A percentile compares a stretch with the other conserved stretches of the same genome.
phyloP scores from a whole-genome alignment of 257 asterid genomes.

The Solanum appendiculatum region DNA sequence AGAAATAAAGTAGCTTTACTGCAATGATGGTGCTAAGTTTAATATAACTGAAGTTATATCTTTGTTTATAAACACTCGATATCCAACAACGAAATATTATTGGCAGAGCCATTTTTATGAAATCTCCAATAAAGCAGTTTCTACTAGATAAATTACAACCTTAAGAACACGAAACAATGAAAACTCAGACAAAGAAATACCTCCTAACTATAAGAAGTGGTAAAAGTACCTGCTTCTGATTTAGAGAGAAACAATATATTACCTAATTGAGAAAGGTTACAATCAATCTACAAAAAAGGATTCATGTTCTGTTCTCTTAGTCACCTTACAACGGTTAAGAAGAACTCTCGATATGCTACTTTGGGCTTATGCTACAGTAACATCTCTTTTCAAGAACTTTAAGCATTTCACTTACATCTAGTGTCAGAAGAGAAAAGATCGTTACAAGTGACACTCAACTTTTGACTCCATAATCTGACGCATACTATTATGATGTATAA shows the following conservation, averaged over 20 bases:
- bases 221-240: not conserved
- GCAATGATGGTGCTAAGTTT: not conserved
- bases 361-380: not conserved
- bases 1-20: not conserved
- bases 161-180: not conserved
- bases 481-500: not conserved
- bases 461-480: not conserved
- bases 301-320: not conserved
- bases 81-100: not conserved
- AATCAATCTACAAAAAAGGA: not conserved
- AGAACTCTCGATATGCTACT: not conserved
- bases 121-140: not conserved
- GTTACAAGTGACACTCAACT: not conserved
- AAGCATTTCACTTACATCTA: not conserved
- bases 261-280: not conserved
- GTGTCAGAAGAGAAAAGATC: not conserved
- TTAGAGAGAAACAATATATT: not conserved
- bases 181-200: not conserved
- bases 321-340: not conserved
- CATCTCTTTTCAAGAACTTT: not conserved
- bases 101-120: not conserved
- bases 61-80: not conserved
- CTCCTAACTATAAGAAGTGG: not conserved
- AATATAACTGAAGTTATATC: not conserved
- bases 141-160: not conserved